phyloP scores from a whole-genome alignment of 2,329 filamentous ascomycete species.

The Daldinia sp. region DNA sequence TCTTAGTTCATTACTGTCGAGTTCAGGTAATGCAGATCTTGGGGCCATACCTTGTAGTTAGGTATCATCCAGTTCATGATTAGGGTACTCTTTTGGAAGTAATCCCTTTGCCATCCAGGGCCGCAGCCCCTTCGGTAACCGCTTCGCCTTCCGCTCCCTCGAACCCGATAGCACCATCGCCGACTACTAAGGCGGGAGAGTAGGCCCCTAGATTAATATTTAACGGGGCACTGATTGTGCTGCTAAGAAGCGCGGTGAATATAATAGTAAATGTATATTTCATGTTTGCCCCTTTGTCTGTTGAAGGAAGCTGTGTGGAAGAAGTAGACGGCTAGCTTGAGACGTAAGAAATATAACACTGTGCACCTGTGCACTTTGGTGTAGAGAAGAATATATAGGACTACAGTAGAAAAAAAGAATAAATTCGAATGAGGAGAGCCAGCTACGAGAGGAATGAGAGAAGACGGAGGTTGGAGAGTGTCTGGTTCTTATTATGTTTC shows the following conservation, averaged over 20 bases:
- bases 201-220: constrained; percentile 55
- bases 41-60: not conserved
- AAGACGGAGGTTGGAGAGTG: constrained; percentile 17
- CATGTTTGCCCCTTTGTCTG: constrained; percentile 46
- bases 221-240: constrained; percentile 50
- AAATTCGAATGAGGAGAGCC: constrained; percentile 35
- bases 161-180: constrained; percentile 62
- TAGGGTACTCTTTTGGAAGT: constrained; percentile 12
- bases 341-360: constrained; percentile 1
- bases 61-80: not conserved
- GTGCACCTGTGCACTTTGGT: constrained; percentile 48
- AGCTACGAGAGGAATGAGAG: not conserved
- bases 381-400: constrained; percentile 15
- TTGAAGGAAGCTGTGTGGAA: not conserved
- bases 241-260: constrained; percentile 48
- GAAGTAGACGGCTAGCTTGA: constrained; percentile 41
- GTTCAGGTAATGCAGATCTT: too few relatives aligned
- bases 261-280: constrained; percentile 48
- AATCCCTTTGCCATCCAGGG: constrained; percentile 19
- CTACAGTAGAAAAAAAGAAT: constrained; percentile 28
- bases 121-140: constrained; percentile 39
- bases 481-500: constrained; percentile 21
- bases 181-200: constrained; percentile 53
- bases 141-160: constrained; percentile 43
- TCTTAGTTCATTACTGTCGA: not conserved